Base-by-base conservation (phyloP, 1,139 yeast species). In the Eremothecium gossypii region DNA sequence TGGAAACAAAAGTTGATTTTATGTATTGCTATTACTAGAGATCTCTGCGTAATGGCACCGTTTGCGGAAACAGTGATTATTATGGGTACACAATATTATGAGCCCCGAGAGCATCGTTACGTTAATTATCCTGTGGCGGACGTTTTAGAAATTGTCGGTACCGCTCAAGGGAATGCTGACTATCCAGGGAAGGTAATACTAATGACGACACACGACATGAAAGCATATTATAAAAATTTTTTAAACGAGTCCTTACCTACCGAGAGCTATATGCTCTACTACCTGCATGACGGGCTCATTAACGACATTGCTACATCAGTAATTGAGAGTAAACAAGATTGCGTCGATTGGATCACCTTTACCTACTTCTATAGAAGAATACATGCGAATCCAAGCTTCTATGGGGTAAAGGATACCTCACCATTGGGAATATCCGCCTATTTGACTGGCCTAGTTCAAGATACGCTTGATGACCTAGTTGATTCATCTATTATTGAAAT, bases 291-390 rank as follows among this genome's bases (percentile, higher is more conserved):
- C 55, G 71, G 75, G 0, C 70, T 91, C 38, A 63, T 83, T 34
- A 74, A 76, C 33, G 97, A 87, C 51, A 78, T 87, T 11, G 74
- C 83, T 40, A 74, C 78, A 10, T 70, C 76, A 1, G 68, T 79
- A n/a, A 72, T 91, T 45, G 73, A 69, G 40, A 69, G 76, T 5
- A 77, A 84, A 54, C 96, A 89, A 53, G 94, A 84, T 49, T 84
- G 95, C 50, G 75, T 93, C 46, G 96, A 89, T 54, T 85, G 95
- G 93, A 58, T 93, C 33, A 83, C 96, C 0, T 84, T 76, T 61
- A 75, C 95, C 0, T 83, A 79, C 52, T 84, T 87, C 55, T 93
- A 85, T 63, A 70, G 94, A 48, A 68, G 97, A 41, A 60, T 91
- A 20, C 81, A 78, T 44, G 70, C 76, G 36, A 93, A 93, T 57